A percentile compares a stretch with the other conserved stretches of the same genome.
phyloP scores from a whole-genome alignment of 495 filamentous ascomycete genomes.

The Cladorrhinum samala region DNA sequence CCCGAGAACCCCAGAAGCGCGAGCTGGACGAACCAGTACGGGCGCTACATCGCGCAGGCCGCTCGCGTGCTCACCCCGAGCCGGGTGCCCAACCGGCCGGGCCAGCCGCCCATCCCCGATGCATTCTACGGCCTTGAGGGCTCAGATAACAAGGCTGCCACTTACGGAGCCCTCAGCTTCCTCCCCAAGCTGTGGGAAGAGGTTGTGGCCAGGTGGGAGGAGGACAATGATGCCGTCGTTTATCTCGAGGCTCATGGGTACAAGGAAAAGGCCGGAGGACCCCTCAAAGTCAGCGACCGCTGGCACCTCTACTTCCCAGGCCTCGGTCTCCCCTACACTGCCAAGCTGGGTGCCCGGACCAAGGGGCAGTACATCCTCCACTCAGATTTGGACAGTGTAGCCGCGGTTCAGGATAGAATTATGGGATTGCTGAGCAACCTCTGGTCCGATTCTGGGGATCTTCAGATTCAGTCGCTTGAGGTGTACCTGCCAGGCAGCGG shows the following conservation, averaged over 20 bases:
- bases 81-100: constrained; percentile 16
- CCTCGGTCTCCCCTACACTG: background rate
- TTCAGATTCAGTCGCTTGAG: constrained; percentile 2
- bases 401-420: background rate
- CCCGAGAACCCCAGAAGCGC: constrained; percentile 8
- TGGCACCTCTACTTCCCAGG: constrained; percentile 20
- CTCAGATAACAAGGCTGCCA: background rate
- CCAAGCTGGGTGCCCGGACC: background rate
- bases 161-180: constrained; percentile 22
- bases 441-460: background rate
- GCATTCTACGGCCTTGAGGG: constrained; percentile 13
- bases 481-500: constrained; percentile 11
- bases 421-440: constrained; percentile 1
- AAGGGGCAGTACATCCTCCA: constrained; percentile 6
- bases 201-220: constrained; percentile 2
- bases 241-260: background rate
- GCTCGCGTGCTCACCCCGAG: constrained; percentile 21
- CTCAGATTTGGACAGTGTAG: background rate
- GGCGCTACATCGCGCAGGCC: constrained; percentile 11
- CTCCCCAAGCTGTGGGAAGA: constrained; percentile 3
- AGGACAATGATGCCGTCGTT: background rate
- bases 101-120: constrained; percentile 19
- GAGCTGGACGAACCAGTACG: constrained; percentile 15
- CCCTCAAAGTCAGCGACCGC: constrained; percentile 3
- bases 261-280: background rate